Conservation (phyloP, 495 filamentous ascomycete genomes). For the Paragyromitra xinjiangensis region DNA sequence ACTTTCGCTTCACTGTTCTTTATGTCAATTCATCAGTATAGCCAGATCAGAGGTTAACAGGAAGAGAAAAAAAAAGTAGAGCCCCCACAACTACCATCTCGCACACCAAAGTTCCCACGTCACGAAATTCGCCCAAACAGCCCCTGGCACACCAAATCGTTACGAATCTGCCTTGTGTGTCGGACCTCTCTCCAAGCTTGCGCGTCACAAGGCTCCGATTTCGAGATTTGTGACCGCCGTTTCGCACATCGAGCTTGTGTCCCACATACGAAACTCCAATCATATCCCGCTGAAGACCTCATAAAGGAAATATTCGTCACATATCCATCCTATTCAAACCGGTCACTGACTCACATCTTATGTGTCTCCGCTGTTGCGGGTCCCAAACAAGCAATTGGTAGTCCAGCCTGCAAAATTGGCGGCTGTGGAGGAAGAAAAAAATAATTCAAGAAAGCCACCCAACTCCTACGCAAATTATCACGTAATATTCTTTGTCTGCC, state of each 20-base stretch:
- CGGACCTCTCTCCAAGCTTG: neutral
- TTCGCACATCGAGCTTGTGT: neutral
- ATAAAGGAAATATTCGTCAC: neutral
- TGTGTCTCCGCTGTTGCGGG: conserved; percentile 2
- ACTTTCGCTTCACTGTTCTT: neutral
- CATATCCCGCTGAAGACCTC: neutral
- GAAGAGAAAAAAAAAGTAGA: neutral
- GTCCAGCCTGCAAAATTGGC: neutral
- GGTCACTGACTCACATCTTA: conserved; percentile 8
- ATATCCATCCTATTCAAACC: neutral
- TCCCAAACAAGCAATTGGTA: neutral
- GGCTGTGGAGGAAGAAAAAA: neutral
- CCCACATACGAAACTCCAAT: neutral
- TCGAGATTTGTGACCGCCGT: neutral
- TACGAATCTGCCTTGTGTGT: conserved; percentile 14
- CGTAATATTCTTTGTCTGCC: neutral
- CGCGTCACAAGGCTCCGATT: neutral
- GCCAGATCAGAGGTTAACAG: conserved; percentile 13
- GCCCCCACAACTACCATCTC: neutral
- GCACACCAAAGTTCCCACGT: neutral
- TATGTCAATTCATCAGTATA: neutral
- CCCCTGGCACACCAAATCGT: neutral
- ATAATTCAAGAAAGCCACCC: neutral
- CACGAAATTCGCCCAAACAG: neutral
- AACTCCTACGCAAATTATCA: neutral